These are phyloP conservation scores for Lycium barbarum DNA, from an alignment of 257 asterid genomes.

Conservation along the genomic window DNA sequence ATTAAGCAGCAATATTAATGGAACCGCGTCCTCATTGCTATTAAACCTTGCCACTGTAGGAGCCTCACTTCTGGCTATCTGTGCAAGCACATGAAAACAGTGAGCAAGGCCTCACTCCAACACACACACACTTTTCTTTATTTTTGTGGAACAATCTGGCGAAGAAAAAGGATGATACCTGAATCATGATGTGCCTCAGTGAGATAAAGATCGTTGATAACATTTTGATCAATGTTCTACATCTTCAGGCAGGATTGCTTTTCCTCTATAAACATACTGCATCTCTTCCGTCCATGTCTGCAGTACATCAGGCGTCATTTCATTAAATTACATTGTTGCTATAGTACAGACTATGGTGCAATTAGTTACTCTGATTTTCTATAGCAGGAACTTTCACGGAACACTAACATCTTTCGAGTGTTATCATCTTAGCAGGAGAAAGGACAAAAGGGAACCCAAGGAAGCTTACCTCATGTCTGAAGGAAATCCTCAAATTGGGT, in stretches of 20 bases:
- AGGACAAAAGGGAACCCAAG: constrained; percentile 6
- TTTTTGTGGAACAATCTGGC: neutral
- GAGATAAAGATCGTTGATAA: neutral
- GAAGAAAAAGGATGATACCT: neutral
- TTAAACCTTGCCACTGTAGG: neutral
- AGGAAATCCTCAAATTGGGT: constrained; percentile 78
- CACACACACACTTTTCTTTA: neutral
- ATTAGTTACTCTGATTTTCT: constrained; percentile 23
- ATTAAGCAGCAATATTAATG: constrained; percentile 12
- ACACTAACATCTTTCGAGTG: constrained; percentile 25
- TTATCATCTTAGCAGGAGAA: constrained; percentile 23
- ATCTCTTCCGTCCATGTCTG: constrained; percentile 95
- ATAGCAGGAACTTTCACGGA: neutral
- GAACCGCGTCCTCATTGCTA: neutral
- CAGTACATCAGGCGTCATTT: constrained; percentile 25
- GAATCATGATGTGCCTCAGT: neutral
- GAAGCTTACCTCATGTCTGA: constrained; percentile 80
- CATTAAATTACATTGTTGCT: neutral
- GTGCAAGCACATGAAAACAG: neutral
- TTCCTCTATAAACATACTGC: constrained; percentile 79
- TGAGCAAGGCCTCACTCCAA: neutral
- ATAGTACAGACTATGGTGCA: neutral
- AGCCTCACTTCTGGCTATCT: neutral
- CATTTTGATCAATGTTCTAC: constrained; percentile 55
- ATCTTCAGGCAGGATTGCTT: constrained; percentile 63